phyloP scores from a whole-genome alignment of 2,329 filamentous ascomycete genomes.

The Pestalotiopsis sp. region DNA sequence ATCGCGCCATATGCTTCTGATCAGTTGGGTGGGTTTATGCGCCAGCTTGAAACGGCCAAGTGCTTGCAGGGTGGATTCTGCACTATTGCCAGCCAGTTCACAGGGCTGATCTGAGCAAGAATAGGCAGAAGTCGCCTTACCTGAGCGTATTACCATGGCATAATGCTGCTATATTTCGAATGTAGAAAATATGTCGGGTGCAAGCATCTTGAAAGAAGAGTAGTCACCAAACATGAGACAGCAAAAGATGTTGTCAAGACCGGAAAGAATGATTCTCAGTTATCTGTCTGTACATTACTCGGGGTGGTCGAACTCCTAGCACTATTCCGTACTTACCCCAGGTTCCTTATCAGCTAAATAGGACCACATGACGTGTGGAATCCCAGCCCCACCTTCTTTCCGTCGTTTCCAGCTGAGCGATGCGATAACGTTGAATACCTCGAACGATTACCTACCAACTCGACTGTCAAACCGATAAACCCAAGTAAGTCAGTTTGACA shows the following conservation, averaged over 20 bases:
- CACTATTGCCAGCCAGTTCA: not conserved
- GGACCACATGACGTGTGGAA: conserved; percentile 13
- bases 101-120: not conserved
- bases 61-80: not conserved
- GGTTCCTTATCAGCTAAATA: conserved; percentile 9
- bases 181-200: not conserved
- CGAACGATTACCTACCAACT: not conserved
- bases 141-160: not conserved
- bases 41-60: not conserved
- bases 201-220: not conserved
- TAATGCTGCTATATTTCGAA: not conserved
- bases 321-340: not conserved
- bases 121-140: not conserved
- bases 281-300: not conserved
- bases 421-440: not conserved
- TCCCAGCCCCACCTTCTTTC: not conserved
- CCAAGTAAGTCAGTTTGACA: not conserved
- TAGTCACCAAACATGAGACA: not conserved
- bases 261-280: not conserved
- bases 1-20: not conserved
- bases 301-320: not conserved
- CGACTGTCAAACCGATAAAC: not conserved
- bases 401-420: not conserved
- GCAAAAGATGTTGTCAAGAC: too few species aligned
- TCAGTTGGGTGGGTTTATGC: not conserved